Evolutionary conservation across 2,329 filamentous ascomycete genomes (phyloP).

Genomic region (Metarhizium album): DNA sequence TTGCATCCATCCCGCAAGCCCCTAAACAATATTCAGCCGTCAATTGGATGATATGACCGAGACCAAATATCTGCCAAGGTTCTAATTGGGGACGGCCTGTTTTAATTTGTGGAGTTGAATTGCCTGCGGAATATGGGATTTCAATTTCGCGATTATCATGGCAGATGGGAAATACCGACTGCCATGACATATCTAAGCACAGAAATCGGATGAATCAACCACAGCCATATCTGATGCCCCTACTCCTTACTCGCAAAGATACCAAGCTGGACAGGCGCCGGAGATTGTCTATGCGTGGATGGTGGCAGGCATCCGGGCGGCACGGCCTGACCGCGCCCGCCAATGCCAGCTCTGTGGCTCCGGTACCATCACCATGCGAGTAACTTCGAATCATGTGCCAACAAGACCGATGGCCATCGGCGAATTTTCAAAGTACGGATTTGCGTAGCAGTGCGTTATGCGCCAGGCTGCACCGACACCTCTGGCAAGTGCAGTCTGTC

Average conservation of each 20-base stretch:
- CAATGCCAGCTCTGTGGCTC: neutral
- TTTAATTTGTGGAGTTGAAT: neutral
- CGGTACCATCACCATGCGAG: neutral
- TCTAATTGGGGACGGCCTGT: neutral
- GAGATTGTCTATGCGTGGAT: too few relatives aligned
- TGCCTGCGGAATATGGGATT: neutral
- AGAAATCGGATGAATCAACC: neutral
- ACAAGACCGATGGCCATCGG: too few relatives aligned
- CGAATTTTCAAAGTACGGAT: too few relatives aligned
- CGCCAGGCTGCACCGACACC: too few relatives aligned
- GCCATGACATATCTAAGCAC: neutral
- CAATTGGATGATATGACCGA: neutral
- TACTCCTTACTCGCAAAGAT: too few relatives aligned
- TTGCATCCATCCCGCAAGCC: neutral
- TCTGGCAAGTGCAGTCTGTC: neutral
- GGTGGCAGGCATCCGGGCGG: too few relatives aligned
- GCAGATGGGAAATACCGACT: neutral
- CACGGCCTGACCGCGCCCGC: too few relatives aligned
- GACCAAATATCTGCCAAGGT: neutral
- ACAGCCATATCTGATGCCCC: too few relatives aligned
- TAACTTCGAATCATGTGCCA: neutral
- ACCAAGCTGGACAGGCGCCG: too few relatives aligned
- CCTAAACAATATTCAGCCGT: neutral
- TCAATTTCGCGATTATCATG: conserved; percentile 2
- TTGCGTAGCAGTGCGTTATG: too few relatives aligned